Evolutionary conservation across 176 grass and related monocot species (phyloP).

Genomic region (Carex kokanica): DNA sequence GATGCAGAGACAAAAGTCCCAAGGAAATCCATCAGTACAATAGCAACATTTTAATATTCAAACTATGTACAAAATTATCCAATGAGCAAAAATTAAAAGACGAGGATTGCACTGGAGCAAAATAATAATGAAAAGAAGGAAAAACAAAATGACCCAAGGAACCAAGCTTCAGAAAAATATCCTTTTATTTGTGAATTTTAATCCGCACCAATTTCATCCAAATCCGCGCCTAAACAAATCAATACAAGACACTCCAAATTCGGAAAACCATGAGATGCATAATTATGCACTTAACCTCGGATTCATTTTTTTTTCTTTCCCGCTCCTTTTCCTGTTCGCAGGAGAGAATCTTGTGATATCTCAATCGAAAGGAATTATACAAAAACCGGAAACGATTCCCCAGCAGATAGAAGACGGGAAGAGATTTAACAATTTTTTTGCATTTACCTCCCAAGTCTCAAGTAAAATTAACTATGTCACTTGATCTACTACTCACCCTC

Average conservation of each 20-base stretch:
- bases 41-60: conserved; percentile 10
- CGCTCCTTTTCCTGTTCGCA: background rate
- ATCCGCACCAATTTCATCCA: background rate
- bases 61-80: conserved; percentile 28
- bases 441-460: background rate
- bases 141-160: conserved; percentile 1
- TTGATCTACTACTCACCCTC: conserved; percentile 2
- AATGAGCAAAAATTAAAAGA: background rate
- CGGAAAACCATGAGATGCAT: background rate
- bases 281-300: background rate
- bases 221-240: too few relatives aligned
- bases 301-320: background rate
- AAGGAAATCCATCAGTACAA: conserved; percentile 22
- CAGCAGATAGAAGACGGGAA: background rate
- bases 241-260: too few relatives aligned
- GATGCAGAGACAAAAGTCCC: background rate
- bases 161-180: background rate
- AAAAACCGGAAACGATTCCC: background rate
- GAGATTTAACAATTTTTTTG: conserved; percentile 1
- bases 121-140: background rate
- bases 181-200: background rate
- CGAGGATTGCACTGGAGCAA: background rate
- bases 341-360: background rate
- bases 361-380: background rate
- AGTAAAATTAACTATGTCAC: background rate